These are phyloP conservation scores for Penicillium lividum DNA, from an alignment of 495 filamentous ascomycete species.

Conservation along the genomic window DNA sequence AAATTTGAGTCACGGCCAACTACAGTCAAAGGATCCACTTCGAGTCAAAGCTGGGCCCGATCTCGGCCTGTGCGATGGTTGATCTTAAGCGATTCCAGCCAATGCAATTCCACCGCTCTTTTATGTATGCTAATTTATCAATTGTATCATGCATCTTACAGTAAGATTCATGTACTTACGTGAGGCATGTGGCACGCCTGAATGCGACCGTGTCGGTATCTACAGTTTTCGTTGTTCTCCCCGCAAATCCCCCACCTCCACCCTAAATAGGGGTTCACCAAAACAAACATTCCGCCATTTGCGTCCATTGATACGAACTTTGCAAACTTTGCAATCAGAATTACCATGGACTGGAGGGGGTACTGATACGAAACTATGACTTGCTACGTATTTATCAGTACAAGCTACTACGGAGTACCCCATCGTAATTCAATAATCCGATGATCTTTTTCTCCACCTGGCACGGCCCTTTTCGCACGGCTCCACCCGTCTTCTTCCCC, in stretches of 20 bases:
- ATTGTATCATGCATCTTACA: too few species aligned
- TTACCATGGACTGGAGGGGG: too few species aligned
- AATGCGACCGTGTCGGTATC: too few species aligned
- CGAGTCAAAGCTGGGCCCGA: conserved; percentile 17
- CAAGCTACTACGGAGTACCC: not conserved
- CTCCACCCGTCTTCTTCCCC: not conserved
- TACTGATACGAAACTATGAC: too few species aligned
- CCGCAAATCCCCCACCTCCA: too few species aligned
- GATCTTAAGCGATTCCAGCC: conserved; percentile 1
- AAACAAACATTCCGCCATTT: too few species aligned
- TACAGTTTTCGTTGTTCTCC: too few species aligned
- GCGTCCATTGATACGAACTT: too few species aligned
- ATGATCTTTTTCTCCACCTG: not conserved
- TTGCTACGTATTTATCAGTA: not conserved
- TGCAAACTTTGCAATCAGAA: too few species aligned
- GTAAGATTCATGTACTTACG: too few species aligned
- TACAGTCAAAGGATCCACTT: not conserved
- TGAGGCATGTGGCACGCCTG: too few species aligned
- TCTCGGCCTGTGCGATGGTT: conserved; percentile 25
- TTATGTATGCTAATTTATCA: not conserved
- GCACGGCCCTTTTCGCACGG: not conserved
- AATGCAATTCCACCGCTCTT: not conserved
- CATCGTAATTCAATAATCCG: not conserved
- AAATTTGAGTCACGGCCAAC: not conserved
- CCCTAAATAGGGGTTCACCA: too few species aligned